Evolutionary conservation across 495 filamentous ascomycete species (phyloP).

Genomic region (Penicillium roqueforti): DNA sequence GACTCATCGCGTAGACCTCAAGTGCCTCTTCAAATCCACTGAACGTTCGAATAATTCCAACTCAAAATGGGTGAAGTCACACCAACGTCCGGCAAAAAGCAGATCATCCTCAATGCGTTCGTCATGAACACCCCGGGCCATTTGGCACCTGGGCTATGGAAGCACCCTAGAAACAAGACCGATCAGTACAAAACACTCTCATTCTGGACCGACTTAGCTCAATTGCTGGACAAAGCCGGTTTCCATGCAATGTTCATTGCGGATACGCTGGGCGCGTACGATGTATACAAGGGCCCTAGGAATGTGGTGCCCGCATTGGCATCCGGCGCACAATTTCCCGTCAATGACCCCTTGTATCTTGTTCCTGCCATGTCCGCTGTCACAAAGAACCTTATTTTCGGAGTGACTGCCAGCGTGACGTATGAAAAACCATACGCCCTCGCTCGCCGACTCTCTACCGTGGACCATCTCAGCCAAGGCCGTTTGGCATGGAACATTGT

Average conservation of each 20-base stretch:
- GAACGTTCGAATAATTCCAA: background rate
- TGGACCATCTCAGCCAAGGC: conserved; percentile 57
- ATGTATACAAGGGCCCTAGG: conserved; percentile 32
- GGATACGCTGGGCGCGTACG: conserved; percentile 37
- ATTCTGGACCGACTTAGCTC: conserved; percentile 55
- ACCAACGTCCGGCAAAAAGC: conserved; percentile 36
- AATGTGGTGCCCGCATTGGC: conserved; percentile 26
- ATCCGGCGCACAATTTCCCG: conserved; percentile 32
- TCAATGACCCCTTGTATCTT: conserved; percentile 45
- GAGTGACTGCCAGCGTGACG: conserved; percentile 47
- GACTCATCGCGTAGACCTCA: background rate
- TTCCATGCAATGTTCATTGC: conserved; percentile 64
- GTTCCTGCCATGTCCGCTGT: conserved; percentile 54
- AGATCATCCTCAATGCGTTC: conserved; percentile 56
- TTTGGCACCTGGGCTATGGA: conserved; percentile 53
- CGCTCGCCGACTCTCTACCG: conserved; percentile 52
- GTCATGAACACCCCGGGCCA: conserved; percentile 54
- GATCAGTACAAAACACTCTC: conserved; percentile 48
- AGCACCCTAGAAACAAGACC: conserved; percentile 51
- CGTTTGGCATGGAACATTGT: conserved; percentile 59
- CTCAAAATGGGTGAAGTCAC: conserved; percentile 7
- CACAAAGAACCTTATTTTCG: conserved; percentile 52
- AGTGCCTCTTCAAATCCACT: background rate
- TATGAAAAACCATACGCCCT: conserved; percentile 60
- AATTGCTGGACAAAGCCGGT: conserved; percentile 53